These are phyloP conservation scores for Lomentospora prolificans DNA, from an alignment of 2,329 filamentous ascomycete genomes.

Conservation along the genomic window DNA sequence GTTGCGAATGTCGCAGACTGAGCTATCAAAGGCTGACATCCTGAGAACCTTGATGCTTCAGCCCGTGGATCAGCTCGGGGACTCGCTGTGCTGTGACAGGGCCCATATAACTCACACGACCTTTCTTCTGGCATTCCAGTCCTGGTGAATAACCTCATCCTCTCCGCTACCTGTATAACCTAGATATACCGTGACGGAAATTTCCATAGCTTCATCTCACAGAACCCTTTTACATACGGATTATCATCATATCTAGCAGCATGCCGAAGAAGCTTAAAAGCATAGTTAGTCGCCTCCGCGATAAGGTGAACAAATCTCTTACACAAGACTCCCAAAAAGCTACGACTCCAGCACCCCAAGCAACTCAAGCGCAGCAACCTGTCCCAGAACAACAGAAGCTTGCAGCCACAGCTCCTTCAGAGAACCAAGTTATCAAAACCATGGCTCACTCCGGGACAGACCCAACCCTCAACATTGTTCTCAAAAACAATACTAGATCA, in stretches of 20 bases:
- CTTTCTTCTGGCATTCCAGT: too few relatives aligned
- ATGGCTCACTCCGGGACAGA: constrained; percentile 16
- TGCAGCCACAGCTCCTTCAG: background rate
- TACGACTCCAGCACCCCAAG: background rate
- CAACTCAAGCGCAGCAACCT: background rate
- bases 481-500: constrained; percentile 57
- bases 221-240: background rate
- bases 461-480: constrained; percentile 42
- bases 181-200: too few relatives aligned
- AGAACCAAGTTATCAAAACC: background rate
- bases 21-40: background rate
- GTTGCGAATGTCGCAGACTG: background rate
- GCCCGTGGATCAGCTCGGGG: background rate
- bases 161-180: too few relatives aligned
- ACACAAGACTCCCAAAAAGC: background rate
- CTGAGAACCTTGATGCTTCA: background rate
- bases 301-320: background rate
- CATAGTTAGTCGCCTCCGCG: background rate
- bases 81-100: too few relatives aligned
- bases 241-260: background rate
- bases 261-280: background rate
- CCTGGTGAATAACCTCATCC: too few relatives aligned
- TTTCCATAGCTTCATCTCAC: background rate
- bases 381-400: background rate
- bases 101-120: too few relatives aligned